Evolutionary conservation across 192 early-diverging fungal genomes (phyloP).

Genomic region (Mycoemilia scoparia): DNA sequence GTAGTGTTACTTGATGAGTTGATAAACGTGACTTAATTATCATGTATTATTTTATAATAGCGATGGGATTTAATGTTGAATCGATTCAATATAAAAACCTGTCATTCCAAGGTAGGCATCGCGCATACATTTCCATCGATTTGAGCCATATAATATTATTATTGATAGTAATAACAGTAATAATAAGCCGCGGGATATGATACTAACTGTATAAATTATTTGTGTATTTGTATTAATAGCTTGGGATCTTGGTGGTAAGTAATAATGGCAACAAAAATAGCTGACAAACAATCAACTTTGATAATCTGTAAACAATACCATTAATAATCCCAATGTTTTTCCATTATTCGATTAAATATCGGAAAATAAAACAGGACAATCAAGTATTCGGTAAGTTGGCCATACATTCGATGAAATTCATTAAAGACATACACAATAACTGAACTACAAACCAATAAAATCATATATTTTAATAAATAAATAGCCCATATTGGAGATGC

Average conservation of each 20-base stretch:
- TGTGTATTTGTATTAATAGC: neutral
- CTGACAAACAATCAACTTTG: too few relatives aligned
- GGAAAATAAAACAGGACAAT: conserved; percentile 10
- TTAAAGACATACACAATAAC: neutral
- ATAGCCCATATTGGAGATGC: conserved; percentile 99
- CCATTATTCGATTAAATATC: too few relatives aligned
- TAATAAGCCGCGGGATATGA: neutral
- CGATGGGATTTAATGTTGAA: conserved; percentile 76
- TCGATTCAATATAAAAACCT: conserved; percentile 94
- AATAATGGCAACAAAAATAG: too few relatives aligned
- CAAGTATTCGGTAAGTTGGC: conserved; percentile 27
- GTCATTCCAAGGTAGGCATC: conserved; percentile 97
- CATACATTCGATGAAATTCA: neutral
- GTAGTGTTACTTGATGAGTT: neutral
- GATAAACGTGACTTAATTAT: neutral
- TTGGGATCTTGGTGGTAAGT: too few relatives aligned
- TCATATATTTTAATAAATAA: conserved; percentile 9
- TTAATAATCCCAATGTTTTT: too few relatives aligned
- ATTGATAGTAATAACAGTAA: too few relatives aligned
- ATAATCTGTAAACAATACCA: too few relatives aligned
- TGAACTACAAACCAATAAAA: neutral
- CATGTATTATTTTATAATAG: too few relatives aligned
- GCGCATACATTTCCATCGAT: too few relatives aligned
- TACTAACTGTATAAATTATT: neutral
- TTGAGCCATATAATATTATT: neutral